These are phyloP conservation scores for Fusarium torulosum DNA, from an alignment of 2,329 filamentous ascomycete species.

Conservation along the genomic window DNA sequence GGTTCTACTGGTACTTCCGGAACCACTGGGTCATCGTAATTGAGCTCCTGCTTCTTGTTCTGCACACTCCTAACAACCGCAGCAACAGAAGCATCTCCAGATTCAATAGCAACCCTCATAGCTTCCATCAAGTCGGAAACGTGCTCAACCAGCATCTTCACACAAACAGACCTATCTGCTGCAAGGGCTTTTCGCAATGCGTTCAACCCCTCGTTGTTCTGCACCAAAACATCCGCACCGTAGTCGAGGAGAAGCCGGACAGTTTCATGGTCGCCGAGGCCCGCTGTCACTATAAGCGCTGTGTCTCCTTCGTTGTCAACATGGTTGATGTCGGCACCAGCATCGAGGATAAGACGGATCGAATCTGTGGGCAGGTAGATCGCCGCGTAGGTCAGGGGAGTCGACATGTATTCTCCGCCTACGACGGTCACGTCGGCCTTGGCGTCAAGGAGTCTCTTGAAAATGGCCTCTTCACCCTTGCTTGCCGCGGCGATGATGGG, in stretches of 20 bases:
- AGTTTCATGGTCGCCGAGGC: constrained; percentile 46
- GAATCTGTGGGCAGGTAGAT: constrained; percentile 50
- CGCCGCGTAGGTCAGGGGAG: constrained; percentile 56
- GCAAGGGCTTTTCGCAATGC: constrained; percentile 15
- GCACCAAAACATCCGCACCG: constrained; percentile 25
- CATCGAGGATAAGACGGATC: constrained; percentile 51
- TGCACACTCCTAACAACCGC: constrained; percentile 32
- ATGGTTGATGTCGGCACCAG: constrained; percentile 55
- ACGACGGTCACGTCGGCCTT: constrained; percentile 54
- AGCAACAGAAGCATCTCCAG: constrained; percentile 20
- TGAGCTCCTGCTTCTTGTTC: constrained; percentile 23
- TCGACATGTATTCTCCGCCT: constrained; percentile 51
- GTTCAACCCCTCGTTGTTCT: constrained; percentile 7
- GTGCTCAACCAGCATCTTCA: constrained; percentile 52
- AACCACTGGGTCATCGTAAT: constrained; percentile 18
- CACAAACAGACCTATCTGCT: constrained; percentile 36
- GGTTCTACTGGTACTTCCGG: not conserved
- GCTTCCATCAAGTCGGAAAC: constrained; percentile 37
- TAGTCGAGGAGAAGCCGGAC: constrained; percentile 25
- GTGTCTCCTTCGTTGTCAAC: constrained; percentile 53
- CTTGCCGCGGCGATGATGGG: constrained; percentile 56
- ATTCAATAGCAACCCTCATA: constrained; percentile 23
- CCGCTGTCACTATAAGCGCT: constrained; percentile 55
- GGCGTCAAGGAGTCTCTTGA: constrained; percentile 52
- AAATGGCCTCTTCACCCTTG: constrained; percentile 52